Conservation (phyloP, 768 basidiomycete genomes). For the Podaxis sp. region DNA sequence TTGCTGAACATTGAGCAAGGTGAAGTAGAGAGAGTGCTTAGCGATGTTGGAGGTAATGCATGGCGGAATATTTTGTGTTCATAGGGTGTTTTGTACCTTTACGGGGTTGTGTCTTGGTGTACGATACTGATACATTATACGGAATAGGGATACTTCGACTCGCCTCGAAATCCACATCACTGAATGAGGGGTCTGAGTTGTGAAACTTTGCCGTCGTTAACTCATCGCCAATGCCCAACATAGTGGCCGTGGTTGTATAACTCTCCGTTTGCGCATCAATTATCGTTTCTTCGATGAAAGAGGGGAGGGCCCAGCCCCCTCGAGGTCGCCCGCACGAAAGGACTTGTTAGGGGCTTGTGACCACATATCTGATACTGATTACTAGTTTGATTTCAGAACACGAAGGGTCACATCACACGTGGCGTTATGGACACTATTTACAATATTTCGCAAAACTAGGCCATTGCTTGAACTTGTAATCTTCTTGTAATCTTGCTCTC, state of each 20-base stretch:
- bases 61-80: slow-evolving; percentile 57
- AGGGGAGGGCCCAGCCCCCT: too few relatives aligned
- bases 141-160: neutral
- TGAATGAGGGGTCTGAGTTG: neutral
- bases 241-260: too few relatives aligned
- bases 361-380: neutral
- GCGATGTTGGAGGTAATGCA: slow-evolving; percentile 66
- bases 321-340: too few relatives aligned
- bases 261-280: too few relatives aligned
- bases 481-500: neutral
- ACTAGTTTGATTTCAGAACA: neutral
- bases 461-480: neutral
- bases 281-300: too few relatives aligned
- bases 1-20: slow-evolving; percentile 79
- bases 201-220: neutral
- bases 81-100: neutral
- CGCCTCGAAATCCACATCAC: neutral
- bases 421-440: neutral
- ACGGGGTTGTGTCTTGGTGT: neutral
- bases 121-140: neutral
- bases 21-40: slow-evolving; percentile 82
- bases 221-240: too few relatives aligned
- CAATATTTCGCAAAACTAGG: neutral
- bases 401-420: neutral
- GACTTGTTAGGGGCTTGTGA: too few relatives aligned